Percentiles rank a stretch among this genome's conserved stretches.
phyloP scores from a whole-genome alignment of 495 filamentous ascomycete genomes.

The Neurospora cerealis region DNA sequence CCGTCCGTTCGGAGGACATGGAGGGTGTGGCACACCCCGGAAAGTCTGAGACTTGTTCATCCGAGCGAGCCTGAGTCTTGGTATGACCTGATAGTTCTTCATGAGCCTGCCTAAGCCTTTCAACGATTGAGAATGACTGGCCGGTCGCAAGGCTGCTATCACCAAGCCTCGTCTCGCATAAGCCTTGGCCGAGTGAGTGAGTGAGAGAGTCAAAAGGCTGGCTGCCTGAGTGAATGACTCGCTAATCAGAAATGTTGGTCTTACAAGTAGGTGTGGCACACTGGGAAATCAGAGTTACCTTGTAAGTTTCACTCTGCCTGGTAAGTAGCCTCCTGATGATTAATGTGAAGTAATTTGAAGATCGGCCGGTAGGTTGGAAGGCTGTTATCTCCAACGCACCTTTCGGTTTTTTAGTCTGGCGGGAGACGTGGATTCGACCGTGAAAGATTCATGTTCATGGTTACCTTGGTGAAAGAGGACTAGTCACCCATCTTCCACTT shows the following conservation, averaged over 20 bases:
- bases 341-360: too few relatives aligned
- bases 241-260: not conserved
- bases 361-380: not conserved
- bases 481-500: too few relatives aligned
- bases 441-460: not conserved
- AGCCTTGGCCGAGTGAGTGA: not conserved
- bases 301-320: not conserved
- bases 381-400: not conserved
- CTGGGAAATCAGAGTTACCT: not conserved
- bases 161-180: not conserved
- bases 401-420: not conserved
- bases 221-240: not conserved
- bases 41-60: too few relatives aligned
- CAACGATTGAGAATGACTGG: too few relatives aligned
- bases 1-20: too few relatives aligned
- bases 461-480: not conserved
- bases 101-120: too few relatives aligned
- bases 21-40: too few relatives aligned
- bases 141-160: not conserved
- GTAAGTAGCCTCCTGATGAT: not conserved
- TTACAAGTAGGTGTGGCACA: not conserved
- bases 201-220: not conserved
- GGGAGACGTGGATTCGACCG: not conserved
- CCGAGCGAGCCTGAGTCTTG: too few relatives aligned
- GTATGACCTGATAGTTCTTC: too few relatives aligned